Evolutionary conservation across 805 yeast genomes (phyloP).

Genomic region (Hermanozyma aechmeae): DNA sequence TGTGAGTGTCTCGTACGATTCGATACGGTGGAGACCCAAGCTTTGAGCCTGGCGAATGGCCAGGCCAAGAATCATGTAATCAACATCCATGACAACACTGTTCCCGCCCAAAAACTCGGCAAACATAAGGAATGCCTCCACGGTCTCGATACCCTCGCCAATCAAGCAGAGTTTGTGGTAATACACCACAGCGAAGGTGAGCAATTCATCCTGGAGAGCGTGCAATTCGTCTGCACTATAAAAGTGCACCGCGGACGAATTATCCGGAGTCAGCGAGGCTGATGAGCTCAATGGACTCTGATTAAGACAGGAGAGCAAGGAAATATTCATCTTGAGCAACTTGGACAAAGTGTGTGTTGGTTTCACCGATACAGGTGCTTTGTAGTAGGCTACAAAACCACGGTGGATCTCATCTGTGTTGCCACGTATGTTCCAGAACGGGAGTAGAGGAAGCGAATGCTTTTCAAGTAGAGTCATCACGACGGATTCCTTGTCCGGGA

Average conservation of each 20-base stretch:
- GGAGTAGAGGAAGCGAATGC: slow-evolving; percentile 2
- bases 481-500: slow-evolving; percentile 10
- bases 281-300: too few species aligned
- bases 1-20: neutral
- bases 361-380: slow-evolving; percentile 1
- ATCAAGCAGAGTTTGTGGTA: slow-evolving; percentile 2
- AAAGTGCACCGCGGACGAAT: too few species aligned
- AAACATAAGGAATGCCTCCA: slow-evolving; percentile 5
- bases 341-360: slow-evolving; percentile 1
- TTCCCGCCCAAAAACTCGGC: slow-evolving; percentile 3
- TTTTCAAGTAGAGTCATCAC: slow-evolving; percentile 2
- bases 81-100: slow-evolving; percentile 2
- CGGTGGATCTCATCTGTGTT: slow-evolving; percentile 2
- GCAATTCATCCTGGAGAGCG: slow-evolving; percentile 1
- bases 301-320: slow-evolving; percentile 2
- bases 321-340: slow-evolving; percentile 4
- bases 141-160: slow-evolving; percentile 4
- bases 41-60: neutral
- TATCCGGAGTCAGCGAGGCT: too few species aligned
- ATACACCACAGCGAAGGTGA: slow-evolving; percentile 3
- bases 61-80: neutral
- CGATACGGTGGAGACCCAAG: neutral
- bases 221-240: neutral
- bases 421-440: too few species aligned
- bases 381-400: slow-evolving; percentile 2